Percentiles rank a stretch among this genome's conserved stretches.
Conservation (phyloP, 2,329 filamentous ascomycete species). For the Colletotrichum sp. region DNA sequence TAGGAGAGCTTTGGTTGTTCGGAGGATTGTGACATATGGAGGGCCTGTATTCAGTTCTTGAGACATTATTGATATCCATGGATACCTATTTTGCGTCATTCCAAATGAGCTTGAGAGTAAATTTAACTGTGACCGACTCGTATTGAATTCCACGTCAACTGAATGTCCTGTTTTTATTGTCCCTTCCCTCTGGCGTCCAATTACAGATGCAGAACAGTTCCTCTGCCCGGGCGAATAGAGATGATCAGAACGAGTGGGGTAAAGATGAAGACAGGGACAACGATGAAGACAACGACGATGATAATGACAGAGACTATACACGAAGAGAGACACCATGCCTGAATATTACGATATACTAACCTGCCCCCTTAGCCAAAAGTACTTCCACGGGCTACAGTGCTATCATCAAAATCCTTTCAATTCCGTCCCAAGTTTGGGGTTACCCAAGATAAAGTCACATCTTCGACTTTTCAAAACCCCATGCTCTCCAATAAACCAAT, state of each 20-base stretch:
- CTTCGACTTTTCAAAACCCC: not conserved
- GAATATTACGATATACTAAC: not conserved
- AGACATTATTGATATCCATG: not conserved
- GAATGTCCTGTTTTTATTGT: not conserved
- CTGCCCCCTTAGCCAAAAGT: not conserved
- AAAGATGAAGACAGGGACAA: rapidly evolving
- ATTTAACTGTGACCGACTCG: not conserved
- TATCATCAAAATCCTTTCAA: not conserved
- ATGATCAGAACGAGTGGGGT: not conserved
- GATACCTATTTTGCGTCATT: not conserved
- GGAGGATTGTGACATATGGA: not conserved
- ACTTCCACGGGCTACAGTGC: not conserved
- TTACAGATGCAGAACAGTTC: rapidly evolving
- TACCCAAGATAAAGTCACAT: rapidly evolving
- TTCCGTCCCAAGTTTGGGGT: not conserved
- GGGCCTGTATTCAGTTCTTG: not conserved
- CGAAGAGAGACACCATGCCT: rapidly evolving
- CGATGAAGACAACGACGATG: not conserved
- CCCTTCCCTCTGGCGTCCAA: not conserved
- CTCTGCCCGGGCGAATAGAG: rapidly evolving
- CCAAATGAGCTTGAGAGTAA: not conserved
- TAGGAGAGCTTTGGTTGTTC: not conserved
- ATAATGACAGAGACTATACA: not conserved
- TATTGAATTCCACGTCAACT: rapidly evolving
- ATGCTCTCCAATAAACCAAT: rapidly evolving